Conservation (phyloP, 2,329 filamentous ascomycete species). For the Moelleriella libera region DNA sequence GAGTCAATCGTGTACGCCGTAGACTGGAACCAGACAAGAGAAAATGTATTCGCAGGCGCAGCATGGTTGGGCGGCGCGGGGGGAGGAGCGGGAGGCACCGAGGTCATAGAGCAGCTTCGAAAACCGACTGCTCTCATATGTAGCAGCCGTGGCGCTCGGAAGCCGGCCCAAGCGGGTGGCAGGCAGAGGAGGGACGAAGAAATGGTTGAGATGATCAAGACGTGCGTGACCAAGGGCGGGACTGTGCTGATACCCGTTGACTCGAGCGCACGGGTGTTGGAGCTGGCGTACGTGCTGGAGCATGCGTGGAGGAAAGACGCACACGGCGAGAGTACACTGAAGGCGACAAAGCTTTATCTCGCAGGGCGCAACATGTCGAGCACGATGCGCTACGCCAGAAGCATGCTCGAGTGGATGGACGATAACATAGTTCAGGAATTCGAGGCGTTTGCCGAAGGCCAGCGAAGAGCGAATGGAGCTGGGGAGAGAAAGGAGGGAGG, state of each 20-base stretch:
- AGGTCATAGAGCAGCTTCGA: conserved; percentile 85
- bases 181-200: conserved; percentile 74
- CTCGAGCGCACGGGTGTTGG: conserved; percentile 85
- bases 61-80: conserved; percentile 82
- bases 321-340: conserved; percentile 32
- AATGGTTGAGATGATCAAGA: conserved; percentile 67
- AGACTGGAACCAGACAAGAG: conserved; percentile 95
- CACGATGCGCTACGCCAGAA: conserved; percentile 80
- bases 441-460: conserved; percentile 50
- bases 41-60: conserved; percentile 86
- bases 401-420: conserved; percentile 99
- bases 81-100: conserved; percentile 62
- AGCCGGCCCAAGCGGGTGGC: conserved; percentile 54
- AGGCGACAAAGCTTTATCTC: conserved; percentile 54
- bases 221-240: conserved; percentile 67
- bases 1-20: conserved; percentile 97
- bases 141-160: conserved; percentile 68
- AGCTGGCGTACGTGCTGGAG: conserved; percentile 83
- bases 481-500: conserved; percentile 43
- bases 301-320: conserved; percentile 71
- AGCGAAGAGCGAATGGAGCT: conserved; percentile 29
- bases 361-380: conserved; percentile 77
- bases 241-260: conserved; percentile 90
- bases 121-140: conserved; percentile 91
- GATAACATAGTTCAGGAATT: conserved; percentile 88